Conservation (phyloP, 257 asterid species). For the Lavandula angustifolia region DNA sequence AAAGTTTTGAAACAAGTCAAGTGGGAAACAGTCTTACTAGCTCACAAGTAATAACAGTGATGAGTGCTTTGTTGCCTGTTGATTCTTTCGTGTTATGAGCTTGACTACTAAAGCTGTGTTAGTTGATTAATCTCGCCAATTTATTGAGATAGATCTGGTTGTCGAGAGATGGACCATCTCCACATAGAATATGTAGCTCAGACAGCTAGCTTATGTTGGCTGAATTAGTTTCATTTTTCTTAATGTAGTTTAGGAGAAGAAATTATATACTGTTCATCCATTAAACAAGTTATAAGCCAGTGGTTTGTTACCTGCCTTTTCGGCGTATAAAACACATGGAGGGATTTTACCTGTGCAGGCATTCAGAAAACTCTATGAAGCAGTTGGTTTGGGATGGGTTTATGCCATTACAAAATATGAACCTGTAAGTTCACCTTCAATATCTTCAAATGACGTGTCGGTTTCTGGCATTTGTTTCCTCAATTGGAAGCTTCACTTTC, state of each 20-base stretch:
- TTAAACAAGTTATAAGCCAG: background rate
- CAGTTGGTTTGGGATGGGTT: slow-evolving; percentile 88
- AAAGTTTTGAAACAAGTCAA: no score
- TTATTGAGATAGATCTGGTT: background rate
- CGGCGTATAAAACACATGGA: background rate
- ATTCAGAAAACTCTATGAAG: slow-evolving; percentile 80
- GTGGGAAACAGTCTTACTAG: background rate
- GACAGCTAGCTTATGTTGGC: background rate
- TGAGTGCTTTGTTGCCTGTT: background rate
- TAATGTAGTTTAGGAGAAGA: background rate
- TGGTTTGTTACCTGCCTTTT: background rate
- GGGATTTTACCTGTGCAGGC: slow-evolving; percentile 49
- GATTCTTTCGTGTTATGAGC: background rate
- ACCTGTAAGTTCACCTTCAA: slow-evolving; percentile 59
- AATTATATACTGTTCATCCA: background rate
- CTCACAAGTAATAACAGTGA: background rate
- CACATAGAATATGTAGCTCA: background rate
- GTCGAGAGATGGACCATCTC: background rate
- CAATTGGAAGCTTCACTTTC: background rate
- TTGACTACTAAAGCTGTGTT: background rate
- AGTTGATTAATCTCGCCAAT: background rate
- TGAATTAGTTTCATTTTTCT: background rate
- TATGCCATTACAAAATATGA: slow-evolving; percentile 85
- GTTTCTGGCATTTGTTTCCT: slow-evolving; percentile 1
- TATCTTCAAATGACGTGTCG: background rate